Percentiles rank a stretch among this genome's conserved stretches.
Conservation (phyloP, 805 yeast genomes). For the Myxozyma neglecta region DNA sequence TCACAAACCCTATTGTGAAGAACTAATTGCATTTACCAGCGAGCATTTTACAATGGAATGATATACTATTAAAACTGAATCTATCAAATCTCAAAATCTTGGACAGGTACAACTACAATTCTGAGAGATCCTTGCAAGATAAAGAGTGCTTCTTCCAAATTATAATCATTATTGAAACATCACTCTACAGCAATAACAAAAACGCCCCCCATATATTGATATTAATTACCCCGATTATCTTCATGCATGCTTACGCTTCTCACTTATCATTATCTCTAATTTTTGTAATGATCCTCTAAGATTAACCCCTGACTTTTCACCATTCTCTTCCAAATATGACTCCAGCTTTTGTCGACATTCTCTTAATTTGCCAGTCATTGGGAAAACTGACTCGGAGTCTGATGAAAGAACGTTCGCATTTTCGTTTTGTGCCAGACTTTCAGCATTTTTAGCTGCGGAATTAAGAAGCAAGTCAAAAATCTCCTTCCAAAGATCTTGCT, state of each 20-base stretch:
- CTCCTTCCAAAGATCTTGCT: constrained; percentile 64
- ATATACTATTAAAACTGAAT: too few relatives aligned
- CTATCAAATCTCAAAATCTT: too few relatives aligned
- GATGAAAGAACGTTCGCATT: constrained; percentile 20
- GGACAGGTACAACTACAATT: too few relatives aligned
- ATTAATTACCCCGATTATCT: background rate
- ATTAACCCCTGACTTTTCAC: constrained; percentile 33
- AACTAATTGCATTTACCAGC: too few relatives aligned
- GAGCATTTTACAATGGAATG: too few relatives aligned
- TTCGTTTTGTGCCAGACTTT: background rate
- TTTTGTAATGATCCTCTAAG: constrained; percentile 31
- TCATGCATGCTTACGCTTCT: constrained; percentile 7
- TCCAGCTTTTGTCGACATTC: constrained; percentile 46
- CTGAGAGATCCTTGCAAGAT: too few relatives aligned
- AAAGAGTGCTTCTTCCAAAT: too few relatives aligned
- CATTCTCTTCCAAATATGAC: constrained; percentile 43
- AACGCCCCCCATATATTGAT: background rate
- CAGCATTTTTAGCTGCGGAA: constrained; percentile 43
- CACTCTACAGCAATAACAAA: background rate
- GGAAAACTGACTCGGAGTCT: constrained; percentile 39
- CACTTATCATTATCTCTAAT: constrained; percentile 16
- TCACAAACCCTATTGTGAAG: background rate
- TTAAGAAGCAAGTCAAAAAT: constrained; percentile 66
- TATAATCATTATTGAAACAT: too few relatives aligned
- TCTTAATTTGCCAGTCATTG: constrained; percentile 45